These are phyloP conservation scores for Russula ochroleuca DNA, from an alignment of 768 basidiomycete species.

Conservation along the genomic window DNA sequence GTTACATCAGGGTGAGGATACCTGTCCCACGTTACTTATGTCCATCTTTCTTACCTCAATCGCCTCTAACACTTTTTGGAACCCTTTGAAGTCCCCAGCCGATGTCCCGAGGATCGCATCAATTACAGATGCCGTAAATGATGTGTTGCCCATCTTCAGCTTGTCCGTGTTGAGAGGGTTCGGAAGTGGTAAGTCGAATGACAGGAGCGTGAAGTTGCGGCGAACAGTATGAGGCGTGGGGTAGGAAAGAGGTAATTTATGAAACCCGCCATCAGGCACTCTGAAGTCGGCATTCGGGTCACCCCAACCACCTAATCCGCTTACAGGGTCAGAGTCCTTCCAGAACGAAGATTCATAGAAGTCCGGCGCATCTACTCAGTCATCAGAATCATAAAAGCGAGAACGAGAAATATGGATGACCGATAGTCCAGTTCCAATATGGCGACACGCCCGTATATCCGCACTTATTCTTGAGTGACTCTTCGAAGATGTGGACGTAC, in stretches of 20 bases:
- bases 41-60: constrained; percentile 28
- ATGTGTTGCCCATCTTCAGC: constrained; percentile 29
- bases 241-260: constrained; percentile 32
- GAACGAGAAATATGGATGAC: not conserved
- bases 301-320: constrained; percentile 34
- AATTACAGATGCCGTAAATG: constrained; percentile 31
- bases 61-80: constrained; percentile 34
- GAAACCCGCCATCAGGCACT: constrained; percentile 34
- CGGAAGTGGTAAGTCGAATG: not conserved
- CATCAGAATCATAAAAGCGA: not conserved
- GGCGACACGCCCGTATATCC: constrained; percentile 30
- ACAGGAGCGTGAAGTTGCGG: constrained; percentile 34
- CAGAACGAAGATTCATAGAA: constrained; percentile 29
- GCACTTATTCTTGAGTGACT: constrained; percentile 28
- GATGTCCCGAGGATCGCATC: constrained; percentile 31
- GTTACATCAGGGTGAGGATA: not conserved
- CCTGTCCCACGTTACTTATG: not conserved
- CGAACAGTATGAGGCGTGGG: constrained; percentile 36
- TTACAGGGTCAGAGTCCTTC: constrained; percentile 27
- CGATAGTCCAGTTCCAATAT: constrained; percentile 35
- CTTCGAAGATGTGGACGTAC: constrained; percentile 28
- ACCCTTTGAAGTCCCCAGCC: constrained; percentile 34
- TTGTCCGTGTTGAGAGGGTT: constrained; percentile 28
- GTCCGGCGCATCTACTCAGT: constrained; percentile 28
- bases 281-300: constrained; percentile 27